Percentiles rank a stretch among this genome's conserved stretches.
Evolutionary conservation across 768 basidiomycete genomes (phyloP).

Genomic region (Mycena vulgaris): DNA sequence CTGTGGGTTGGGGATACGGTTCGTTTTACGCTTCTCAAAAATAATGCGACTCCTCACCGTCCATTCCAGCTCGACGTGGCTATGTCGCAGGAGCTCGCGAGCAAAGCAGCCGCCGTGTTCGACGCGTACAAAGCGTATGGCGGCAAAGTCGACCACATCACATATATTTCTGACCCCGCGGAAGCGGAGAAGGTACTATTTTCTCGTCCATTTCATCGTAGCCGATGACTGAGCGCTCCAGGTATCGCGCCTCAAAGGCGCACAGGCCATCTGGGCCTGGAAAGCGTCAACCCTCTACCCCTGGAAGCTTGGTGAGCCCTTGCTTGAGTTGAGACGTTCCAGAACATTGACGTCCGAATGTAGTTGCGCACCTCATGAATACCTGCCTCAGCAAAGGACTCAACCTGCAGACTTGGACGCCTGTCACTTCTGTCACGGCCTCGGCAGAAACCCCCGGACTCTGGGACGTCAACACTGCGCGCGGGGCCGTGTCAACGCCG

Average conservation of each 20-base stretch:
- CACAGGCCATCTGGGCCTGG: conserved; percentile 52
- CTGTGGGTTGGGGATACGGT: conserved; percentile 43
- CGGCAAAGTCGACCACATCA: conserved; percentile 39
- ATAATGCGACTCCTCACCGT: not conserved
- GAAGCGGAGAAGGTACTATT: conserved; percentile 32
- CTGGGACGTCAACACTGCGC: conserved; percentile 60
- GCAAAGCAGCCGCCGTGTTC: conserved; percentile 11
- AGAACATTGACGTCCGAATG: not conserved
- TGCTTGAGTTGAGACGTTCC: not conserved
- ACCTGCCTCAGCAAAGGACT: conserved; percentile 46
- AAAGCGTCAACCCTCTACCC: conserved; percentile 38
- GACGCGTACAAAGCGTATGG: conserved; percentile 38
- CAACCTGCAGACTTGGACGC: conserved; percentile 61
- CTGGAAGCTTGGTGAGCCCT: conserved; percentile 31
- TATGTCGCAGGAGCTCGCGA: conserved; percentile 36
- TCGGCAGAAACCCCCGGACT: conserved; percentile 40
- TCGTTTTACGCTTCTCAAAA: not conserved
- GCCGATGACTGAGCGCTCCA: conserved; percentile 18
- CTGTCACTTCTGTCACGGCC: conserved; percentile 54
- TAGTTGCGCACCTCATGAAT: conserved; percentile 29
- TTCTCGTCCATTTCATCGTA: not conserved
- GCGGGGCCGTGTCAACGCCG: conserved; percentile 55
- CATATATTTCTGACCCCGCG: conserved; percentile 35
- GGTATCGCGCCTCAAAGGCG: conserved; percentile 49
- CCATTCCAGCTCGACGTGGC: conserved; percentile 32